Conservation (phyloP, 2,329 filamentous ascomycete species). For the Fusarium sp. region DNA sequence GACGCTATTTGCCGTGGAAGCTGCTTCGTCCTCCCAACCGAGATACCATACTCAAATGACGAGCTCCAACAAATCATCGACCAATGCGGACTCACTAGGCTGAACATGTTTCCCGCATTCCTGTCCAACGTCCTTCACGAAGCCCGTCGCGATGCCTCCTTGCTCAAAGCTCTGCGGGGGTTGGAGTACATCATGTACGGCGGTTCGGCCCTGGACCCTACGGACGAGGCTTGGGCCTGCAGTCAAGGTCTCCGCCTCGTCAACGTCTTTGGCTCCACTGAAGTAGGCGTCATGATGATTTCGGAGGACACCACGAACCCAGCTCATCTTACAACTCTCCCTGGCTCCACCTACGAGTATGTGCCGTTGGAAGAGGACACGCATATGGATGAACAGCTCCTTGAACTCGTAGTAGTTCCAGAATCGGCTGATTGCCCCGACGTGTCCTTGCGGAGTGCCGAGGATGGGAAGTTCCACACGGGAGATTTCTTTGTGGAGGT, state of each 20-base stretch:
- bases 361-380: background rate
- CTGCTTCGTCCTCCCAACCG: constrained; percentile 29
- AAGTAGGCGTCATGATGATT: constrained; percentile 16
- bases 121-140: constrained; percentile 19
- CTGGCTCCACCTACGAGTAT: constrained; percentile 11
- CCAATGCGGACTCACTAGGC: constrained; percentile 8
- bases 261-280: constrained; percentile 31
- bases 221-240: constrained; percentile 27
- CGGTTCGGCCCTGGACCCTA: background rate
- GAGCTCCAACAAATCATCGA: constrained; percentile 24
- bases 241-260: constrained; percentile 14
- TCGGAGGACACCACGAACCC: background rate
- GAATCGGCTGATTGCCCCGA: constrained; percentile 32
- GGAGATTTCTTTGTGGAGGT: constrained; percentile 42
- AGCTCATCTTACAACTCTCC: background rate
- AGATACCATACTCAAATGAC: constrained; percentile 3
- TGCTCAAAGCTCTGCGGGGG: constrained; percentile 16
- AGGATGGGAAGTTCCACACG: constrained; percentile 39
- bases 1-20: constrained; percentile 8
- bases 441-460: constrained; percentile 2
- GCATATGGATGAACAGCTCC: background rate
- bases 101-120: constrained; percentile 20
- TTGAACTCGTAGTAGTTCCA: constrained; percentile 25
- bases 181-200: constrained; percentile 16
- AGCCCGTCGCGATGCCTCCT: constrained; percentile 16